phyloP scores from a whole-genome alignment of 768 basidiomycete genomes.

The Pleurotus citrinopileatus region DNA sequence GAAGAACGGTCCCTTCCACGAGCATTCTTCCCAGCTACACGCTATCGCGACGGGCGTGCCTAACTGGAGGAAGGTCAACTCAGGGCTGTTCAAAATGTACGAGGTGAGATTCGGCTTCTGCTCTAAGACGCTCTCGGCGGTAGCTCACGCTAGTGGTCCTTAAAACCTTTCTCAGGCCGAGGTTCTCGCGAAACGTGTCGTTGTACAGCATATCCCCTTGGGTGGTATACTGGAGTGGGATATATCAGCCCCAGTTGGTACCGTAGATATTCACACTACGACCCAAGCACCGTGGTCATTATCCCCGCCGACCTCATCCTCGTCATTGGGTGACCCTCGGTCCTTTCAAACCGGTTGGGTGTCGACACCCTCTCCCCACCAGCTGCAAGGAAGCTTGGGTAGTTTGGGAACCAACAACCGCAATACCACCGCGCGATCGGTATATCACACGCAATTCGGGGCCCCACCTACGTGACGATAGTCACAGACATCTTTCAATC shows the following conservation, averaged over 20 bases:
- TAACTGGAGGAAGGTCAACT: slow-evolving; percentile 89
- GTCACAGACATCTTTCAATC: not conserved
- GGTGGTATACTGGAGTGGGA: slow-evolving; percentile 80
- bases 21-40: slow-evolving; percentile 88
- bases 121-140: not conserved
- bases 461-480: slow-evolving; percentile 1
- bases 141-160: not conserved
- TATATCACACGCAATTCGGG: slow-evolving; percentile 1
- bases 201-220: slow-evolving; percentile 90
- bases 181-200: slow-evolving; percentile 91
- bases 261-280: not conserved
- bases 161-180: slow-evolving; percentile 57
- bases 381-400: not conserved
- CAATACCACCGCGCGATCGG: slow-evolving; percentile 8
- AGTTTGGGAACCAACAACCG: not conserved
- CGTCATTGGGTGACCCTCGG: not conserved
- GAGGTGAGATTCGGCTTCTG: slow-evolving; percentile 47
- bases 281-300: slow-evolving; percentile 10
- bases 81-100: slow-evolving; percentile 95
- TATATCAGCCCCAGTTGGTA: slow-evolving; percentile 11
- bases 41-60: slow-evolving; percentile 85
- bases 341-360: slow-evolving; percentile 9
- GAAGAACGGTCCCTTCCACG: slow-evolving; percentile 86
- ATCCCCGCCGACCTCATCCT: slow-evolving; percentile 6
- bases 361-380: slow-evolving; percentile 3